Evolutionary conservation across 805 yeast species (phyloP), one percentile per base, ranked within the genome.

Genomic region (Cyberlindnera japonica): DNA sequence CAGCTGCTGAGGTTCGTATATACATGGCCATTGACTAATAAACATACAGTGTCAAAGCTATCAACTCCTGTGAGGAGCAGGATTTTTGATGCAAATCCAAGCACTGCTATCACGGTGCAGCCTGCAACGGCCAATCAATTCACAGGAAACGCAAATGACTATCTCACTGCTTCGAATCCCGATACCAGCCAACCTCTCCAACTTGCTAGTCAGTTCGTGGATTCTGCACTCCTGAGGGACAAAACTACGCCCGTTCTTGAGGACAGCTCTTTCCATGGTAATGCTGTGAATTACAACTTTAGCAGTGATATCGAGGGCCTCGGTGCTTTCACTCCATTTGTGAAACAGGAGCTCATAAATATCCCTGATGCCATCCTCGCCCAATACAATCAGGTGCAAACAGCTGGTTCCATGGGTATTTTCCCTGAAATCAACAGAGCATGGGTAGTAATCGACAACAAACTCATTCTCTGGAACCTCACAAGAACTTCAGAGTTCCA

Each of bases 371-470:
- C 75, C 46, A 78, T 88, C 46, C 75, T 84, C 49, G 82, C 81
- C 40, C 88, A 84, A 51, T 77, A 81, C 57, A 80, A 79, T 48
- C 72, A 74, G 35, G 72, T 85, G 6, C 81, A 83, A 53, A 73
- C 79, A 38, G 72, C 72, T 35, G 78, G 89, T 27, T 79, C 81
- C 44, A 81, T 86, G 79, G 99, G 99, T 12, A 64, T 89, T 19
- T 80, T 93, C 50, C 77, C 90, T 0, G 89, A 83, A 43, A 72
- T 93, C 22, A 75, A 78, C 46, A 77, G 95, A 44, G 79, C 90
- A 12, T 93, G 97, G 96, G 73, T 91, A 23, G 78, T 83, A 3
- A 77, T 81, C 23, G 97, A 88, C 55, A 82, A 83, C 58, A 83
- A 83, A 53, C 68, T 91, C 53, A 75, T 84, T 24, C 70, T 95